Base-by-base conservation (phyloP, 2,329 filamentous ascomycete species). In the Cercospora sp. region DNA sequence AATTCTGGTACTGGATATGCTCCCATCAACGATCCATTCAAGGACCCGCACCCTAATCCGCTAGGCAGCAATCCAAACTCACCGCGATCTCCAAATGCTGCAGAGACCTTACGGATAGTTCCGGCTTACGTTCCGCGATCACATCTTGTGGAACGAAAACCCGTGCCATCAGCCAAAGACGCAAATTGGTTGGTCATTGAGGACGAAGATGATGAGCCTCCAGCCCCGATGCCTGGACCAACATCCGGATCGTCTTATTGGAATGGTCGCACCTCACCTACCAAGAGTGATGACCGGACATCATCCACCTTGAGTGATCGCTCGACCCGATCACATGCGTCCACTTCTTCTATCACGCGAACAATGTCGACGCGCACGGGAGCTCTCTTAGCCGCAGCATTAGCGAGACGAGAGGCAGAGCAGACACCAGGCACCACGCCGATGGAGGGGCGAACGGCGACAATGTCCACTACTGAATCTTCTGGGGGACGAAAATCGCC, bases 221-320 rank as follows among this genome's bases (percentile, higher is more conserved):
- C 18, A 51, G 18, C 45, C 10, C 45, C 37, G n/a, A n/a, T 43
- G 37, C 16, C 37, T 8, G 63, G 63, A 6, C 18, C 28, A 40
- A 9, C 16, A 28, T 40, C 51, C 24, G 62, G 43, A 12, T 40
- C 57, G 21, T 57, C 61, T 13, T 69, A 53, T 2, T 73, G 70
- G 24, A 69, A 61, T 12, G 80, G 83, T 3, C 79, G 80, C 12
- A 65, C 78, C 1, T 86, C 85, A 1, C 83, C 85, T 0, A 81
- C 83, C 2, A 85, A 84, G 69, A 83, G 80, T 34, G 85, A 87
- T 49, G 85, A 88, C 40, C 82, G 86, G 21, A 88, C 86, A 2
- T 81, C 81, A 3, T 88, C 86, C 0, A 85, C 83, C 32, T 78
- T 88, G 3, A 88, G 85, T 65, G 86, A 88, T 12, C 78, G 78